Base-by-base conservation (phyloP, 2,329 filamentous ascomycete species). In the Alternaria rosae region DNA sequence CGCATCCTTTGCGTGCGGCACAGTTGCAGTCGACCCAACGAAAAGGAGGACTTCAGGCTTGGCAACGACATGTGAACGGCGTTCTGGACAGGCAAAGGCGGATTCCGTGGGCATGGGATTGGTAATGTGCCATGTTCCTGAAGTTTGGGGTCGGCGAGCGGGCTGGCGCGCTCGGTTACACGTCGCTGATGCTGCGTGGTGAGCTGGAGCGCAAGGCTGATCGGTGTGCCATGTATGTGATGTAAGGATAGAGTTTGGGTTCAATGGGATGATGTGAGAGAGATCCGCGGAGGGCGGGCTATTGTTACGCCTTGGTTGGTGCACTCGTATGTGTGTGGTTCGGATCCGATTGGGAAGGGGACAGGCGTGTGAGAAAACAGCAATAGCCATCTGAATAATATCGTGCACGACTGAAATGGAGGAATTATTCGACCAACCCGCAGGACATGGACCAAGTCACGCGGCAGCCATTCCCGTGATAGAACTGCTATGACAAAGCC, bases 181-280 rank as follows among this genome's bases (percentile, higher is more conserved):
- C 10, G 30, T 25, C 30, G 20, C 23, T 35, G 47, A 28, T 23
- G 47, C 47, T 51, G 30, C 35, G 35, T 38, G 41, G 47, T 17
- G 20, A 35, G 47, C 47, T 51, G 47, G 20, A 21, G 20, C n/a
- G 28, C 13, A 20, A 51, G 20, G 28, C 47, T 51, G 28, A 51
- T 51, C 47, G 47, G 47, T 51, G 47, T 51, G 47, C 47, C 13
- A 51, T 35, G 47, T 38, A 38, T 25, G 47, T 38, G 30, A 35
- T 51, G 13, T 25, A 35, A 30, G 32, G 30, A 51, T 35, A 51
- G 30, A 51, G 28, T 51, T 38, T 51, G 20, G 30, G 23, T 51
- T 35, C 20, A 23, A n/a, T 23, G 28, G 47, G 47, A 35, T 50
- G 28, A 50, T 50, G 28, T 35, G 47, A 35, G 47, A 28, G 35